A percentile compares a stretch with the other conserved stretches of the same genome.
phyloP scores from a whole-genome alignment of 805 yeast genomes.

The Lipomyces starkeyi region DNA sequence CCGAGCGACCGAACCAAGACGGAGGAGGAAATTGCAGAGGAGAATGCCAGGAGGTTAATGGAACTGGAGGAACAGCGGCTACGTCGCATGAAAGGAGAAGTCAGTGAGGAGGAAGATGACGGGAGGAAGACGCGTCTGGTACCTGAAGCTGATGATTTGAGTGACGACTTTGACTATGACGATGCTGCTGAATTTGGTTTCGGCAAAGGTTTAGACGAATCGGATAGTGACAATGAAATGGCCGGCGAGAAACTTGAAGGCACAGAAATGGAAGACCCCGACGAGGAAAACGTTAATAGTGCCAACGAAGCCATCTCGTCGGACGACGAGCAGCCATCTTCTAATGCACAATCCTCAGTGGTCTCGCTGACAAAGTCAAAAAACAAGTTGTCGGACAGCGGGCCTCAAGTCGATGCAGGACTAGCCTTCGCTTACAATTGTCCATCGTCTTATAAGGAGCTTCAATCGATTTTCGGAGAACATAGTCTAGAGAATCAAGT shows the following conservation, averaged over 20 bases:
- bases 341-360: constrained; percentile 53
- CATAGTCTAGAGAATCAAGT: constrained; percentile 60
- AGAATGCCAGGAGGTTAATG: constrained; percentile 43
- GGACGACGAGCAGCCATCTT: not conserved
- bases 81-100: constrained; percentile 49
- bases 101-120: constrained; percentile 39
- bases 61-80: constrained; percentile 47
- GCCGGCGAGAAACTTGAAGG: constrained; percentile 43
- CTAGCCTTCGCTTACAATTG: constrained; percentile 49
- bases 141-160: constrained; percentile 41
- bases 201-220: constrained; percentile 46
- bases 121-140: constrained; percentile 59
- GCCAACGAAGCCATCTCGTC: too few relatives aligned
- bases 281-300: not conserved
- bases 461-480: constrained; percentile 70
- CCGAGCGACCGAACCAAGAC: constrained; percentile 53
- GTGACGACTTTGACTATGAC: constrained; percentile 46
- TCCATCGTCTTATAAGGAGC: constrained; percentile 65
- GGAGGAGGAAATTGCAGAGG: constrained; percentile 50
- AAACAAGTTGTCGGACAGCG: not conserved
- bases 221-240: constrained; percentile 46
- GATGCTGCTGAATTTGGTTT: constrained; percentile 51
- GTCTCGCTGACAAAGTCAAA: constrained; percentile 22
- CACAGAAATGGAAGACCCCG: constrained; percentile 18
- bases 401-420: constrained; percentile 21